A percentile compares a stretch with the other conserved stretches of the same genome.
phyloP scores from a whole-genome alignment of 2,329 filamentous ascomycete genomes.

The Xylariaceae sp. region DNA sequence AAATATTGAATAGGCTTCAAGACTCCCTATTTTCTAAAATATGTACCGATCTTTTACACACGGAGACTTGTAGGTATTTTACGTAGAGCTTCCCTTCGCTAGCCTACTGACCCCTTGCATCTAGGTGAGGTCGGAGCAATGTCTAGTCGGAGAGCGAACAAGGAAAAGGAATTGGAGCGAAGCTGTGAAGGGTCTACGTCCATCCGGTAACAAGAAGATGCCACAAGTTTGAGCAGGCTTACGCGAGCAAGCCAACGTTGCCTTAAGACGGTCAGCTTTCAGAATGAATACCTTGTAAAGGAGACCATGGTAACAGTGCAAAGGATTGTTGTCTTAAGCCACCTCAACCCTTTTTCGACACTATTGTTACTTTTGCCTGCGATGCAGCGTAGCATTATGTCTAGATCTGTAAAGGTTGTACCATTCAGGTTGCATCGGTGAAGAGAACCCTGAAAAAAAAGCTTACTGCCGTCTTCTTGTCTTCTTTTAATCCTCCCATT shows the following conservation, averaged over 20 bases:
- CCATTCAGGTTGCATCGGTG: background rate
- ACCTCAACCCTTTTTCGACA: background rate
- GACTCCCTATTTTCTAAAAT: constrained; percentile 1
- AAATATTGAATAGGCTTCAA: constrained; percentile 12
- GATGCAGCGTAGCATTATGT: constrained; percentile 2
- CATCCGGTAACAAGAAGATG: background rate
- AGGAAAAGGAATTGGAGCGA: background rate
- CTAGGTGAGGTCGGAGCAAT: constrained; percentile 5
- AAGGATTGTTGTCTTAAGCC: background rate
- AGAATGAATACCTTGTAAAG: constrained; percentile 2
- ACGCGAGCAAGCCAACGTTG: background rate
- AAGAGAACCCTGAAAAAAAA: constrained; percentile 14
- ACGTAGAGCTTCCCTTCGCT: too few species aligned
- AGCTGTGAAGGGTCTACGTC: constrained; percentile 3
- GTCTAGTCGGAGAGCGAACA: constrained; percentile 19
- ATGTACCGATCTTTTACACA: constrained; percentile 6
- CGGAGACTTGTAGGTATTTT: too few species aligned
- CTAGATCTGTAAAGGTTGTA: background rate
- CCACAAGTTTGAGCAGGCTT: background rate
- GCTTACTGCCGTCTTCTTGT: too few species aligned
- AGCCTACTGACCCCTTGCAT: constrained; percentile 19
- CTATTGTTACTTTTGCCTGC: constrained; percentile 2
- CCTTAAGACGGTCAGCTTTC: background rate
- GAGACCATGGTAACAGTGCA: background rate
- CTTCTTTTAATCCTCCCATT: constrained; percentile 5